Evolutionary conservation across 495 filamentous ascomycete genomes (phyloP), one percentile per base, ranked within the genome.

Genomic region (Hypoxylon crocopeplum): DNA sequence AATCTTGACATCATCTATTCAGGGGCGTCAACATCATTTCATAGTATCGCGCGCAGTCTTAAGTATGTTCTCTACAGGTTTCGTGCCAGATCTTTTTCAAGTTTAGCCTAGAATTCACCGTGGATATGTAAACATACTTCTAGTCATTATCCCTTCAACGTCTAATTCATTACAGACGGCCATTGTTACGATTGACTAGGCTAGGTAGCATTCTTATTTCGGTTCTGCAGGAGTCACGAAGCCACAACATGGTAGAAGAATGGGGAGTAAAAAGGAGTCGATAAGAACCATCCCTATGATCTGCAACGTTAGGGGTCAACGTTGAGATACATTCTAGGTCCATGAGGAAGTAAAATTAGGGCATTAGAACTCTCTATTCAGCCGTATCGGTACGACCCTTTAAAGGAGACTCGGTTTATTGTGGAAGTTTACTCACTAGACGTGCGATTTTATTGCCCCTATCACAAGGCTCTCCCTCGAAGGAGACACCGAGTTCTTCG

Each of bases 1-100:
- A 55, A 46, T 11, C 5, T 38, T 55, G 27, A 46, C 45, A 64
- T 59, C 38, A 38, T 24, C 53, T 27, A 54, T 49, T 24, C 19
- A n/a, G 32, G 37, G 30, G 37, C 19, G 24, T 59, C 44, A 27
- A 41, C 38, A 22, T 50, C 41, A 34, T 12, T 46, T 55, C 20
- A 22, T 32, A 20, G 8, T 32, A 20, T 62, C 34, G 33, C 33
- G 32, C n/a, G n/a, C n/a, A n/a, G n/a, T n/a, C n/a, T n/a, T n/a
- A n/a, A n/a, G n/a, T n/a, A n/a, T n/a, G n/a, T n/a, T n/a, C n/a
- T n/a, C n/a, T n/a, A n/a, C 32, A 34, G 12, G 8, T 34, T 34
- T 34, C 12, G 12, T n/a, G 8, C 32, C 32, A 34, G 32, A 29
- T 29, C 25, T 29, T 29, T 29, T 29, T 24, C 34, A 30, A n/a